Conservation (phyloP, 2,329 filamentous ascomycete species). For the Aspergillus intermedius region DNA sequence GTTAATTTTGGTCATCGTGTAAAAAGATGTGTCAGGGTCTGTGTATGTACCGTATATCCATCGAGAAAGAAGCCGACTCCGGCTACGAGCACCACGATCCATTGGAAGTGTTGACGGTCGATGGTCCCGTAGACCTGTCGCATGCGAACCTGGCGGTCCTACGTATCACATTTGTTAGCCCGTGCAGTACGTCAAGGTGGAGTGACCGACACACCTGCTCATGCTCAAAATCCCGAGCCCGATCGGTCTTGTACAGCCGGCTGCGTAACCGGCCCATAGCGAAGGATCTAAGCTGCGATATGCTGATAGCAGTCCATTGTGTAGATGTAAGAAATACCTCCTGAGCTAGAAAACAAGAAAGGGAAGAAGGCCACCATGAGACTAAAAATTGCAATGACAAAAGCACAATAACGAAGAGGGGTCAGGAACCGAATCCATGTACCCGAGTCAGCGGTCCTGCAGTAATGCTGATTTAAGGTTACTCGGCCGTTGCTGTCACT, state of each 20-base stretch:
- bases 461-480: not conserved
- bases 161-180: not conserved
- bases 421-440: not conserved
- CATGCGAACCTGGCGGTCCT: constrained; percentile 39
- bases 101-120: constrained; percentile 38
- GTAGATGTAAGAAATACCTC: not conserved
- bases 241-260: constrained; percentile 38
- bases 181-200: not conserved
- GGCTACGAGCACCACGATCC: constrained; percentile 41
- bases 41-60: constrained; percentile 33
- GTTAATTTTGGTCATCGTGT: not conserved
- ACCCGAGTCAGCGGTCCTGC: not conserved
- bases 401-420: not conserved
- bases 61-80: constrained; percentile 47
- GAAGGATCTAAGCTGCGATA: not conserved
- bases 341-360: constrained; percentile 1
- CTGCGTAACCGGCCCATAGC: constrained; percentile 30
- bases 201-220: constrained; percentile 25
- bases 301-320: not conserved
- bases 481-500: not conserved
- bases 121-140: constrained; percentile 41
- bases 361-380: not conserved
- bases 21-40: not conserved
- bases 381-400: too few species aligned
- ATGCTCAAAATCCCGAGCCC: constrained; percentile 39